Base-by-base conservation (phyloP, 148 eudicot genomes). In the Chenopodium album region DNA sequence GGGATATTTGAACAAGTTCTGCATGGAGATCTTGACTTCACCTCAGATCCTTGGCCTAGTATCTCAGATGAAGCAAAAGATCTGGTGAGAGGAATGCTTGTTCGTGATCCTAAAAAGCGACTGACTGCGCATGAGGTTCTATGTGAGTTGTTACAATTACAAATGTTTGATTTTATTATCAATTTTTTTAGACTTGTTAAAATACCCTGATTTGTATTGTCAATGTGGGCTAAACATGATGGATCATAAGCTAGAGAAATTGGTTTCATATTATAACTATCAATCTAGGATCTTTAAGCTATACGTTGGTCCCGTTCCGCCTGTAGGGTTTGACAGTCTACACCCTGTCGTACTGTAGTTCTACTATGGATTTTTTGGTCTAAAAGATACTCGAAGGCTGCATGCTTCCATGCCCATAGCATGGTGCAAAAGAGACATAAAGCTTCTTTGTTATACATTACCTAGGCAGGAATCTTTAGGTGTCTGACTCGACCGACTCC, bases 11-110 rank as follows among this genome's bases (percentile, higher is more conserved):
- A 94, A 76, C 92, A 94, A 83, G 98, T 94, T 50, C 87, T 92
- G 78, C 93, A 88, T 76, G 97, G 98, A 70, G 92, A 94, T 82
- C 93, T 94, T 44, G 98, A 94, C 87, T 94, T 94, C 82, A 71
- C 88, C 8, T 91, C 97, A 47, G 97, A 94, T 69, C 97, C 97
- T 67, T 94, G 98, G 98, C 98, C 98, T 29, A 86, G 89, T 79
- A 92, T 92, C 82, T 92, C 98, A 28, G 92, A 89, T 71, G 87
- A 91, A 81, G 98, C 98, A 83, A 91, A 92, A 88, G 95, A 94
- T 90, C 80, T 94, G 65, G 97, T 94, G 79, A 87, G 94, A 54
- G 90, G 76, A 90, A 94, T 94, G 98, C 97, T 94, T 72, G 86
- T 89, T 37, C 88, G 95, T 78, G 98, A 94, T 81, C 97, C 97